These are phyloP conservation scores for Cicer chorassanicum DNA, from an alignment of 306 rosid genomes.

Conservation along the genomic window DNA sequence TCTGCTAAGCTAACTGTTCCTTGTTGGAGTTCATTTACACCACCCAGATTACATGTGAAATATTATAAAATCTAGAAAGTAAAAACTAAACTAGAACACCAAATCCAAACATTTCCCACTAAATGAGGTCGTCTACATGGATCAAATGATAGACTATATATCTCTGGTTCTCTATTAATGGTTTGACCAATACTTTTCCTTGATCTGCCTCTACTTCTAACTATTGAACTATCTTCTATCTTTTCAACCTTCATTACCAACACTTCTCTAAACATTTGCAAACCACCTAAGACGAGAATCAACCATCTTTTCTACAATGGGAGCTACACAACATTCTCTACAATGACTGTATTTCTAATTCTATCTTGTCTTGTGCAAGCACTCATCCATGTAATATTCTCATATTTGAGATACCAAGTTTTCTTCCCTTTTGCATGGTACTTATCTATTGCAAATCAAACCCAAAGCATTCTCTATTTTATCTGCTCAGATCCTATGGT, in stretches of 20 bases:
- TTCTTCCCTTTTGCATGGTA: not conserved
- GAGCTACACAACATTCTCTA: not conserved
- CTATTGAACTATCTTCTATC: constrained; percentile 10
- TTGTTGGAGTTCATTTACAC: constrained; percentile 39
- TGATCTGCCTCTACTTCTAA: constrained; percentile 5
- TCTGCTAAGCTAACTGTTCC: constrained; percentile 27
- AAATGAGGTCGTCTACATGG: not conserved
- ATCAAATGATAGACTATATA: not conserved
- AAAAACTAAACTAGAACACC: constrained; percentile 33
- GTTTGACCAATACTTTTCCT: constrained; percentile 10
- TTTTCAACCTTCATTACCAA: not conserved
- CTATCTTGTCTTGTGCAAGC: constrained; percentile 2
- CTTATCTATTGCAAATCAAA: constrained; percentile 10
- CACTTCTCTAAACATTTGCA: not conserved
- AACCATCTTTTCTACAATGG: constrained; percentile 22
- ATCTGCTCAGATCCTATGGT: not conserved
- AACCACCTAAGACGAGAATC: not conserved
- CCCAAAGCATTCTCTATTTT: not conserved
- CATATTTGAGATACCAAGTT: constrained; percentile 2
- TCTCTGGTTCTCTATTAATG: not conserved
- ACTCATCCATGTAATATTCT: constrained; percentile 11
- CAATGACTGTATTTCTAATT: not conserved
- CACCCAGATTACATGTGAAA: constrained; percentile 28
- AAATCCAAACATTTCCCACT: constrained; percentile 8
- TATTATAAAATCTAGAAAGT: constrained; percentile 35